phyloP scores from a whole-genome alignment of 306 rosid genomes.

The Castanea mollissima region DNA sequence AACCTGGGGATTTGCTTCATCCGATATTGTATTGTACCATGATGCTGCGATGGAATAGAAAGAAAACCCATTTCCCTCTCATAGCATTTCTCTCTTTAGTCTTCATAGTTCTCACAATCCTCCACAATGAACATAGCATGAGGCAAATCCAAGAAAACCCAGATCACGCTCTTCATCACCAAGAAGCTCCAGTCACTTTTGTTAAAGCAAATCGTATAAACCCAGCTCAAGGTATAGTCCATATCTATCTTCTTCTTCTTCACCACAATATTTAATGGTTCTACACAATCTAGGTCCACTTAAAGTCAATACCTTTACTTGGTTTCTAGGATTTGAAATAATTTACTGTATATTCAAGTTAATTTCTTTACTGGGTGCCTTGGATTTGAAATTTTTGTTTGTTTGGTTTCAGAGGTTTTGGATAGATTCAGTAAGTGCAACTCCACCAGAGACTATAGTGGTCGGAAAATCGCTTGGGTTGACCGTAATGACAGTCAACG shows the following conservation, averaged over 20 bases:
- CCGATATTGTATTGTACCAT: background rate
- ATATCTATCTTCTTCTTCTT: background rate
- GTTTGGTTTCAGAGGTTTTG: conserved; percentile 53
- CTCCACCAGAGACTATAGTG: conserved; percentile 72
- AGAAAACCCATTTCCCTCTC: conserved; percentile 62
- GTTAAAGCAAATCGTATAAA: conserved; percentile 71
- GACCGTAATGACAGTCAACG: conserved; percentile 26
- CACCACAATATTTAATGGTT: background rate
- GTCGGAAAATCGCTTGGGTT: conserved; percentile 57
- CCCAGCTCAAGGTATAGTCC: conserved; percentile 43
- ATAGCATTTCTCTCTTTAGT: conserved; percentile 47
- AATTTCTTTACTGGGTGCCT: conserved; percentile 8
- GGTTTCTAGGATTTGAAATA: background rate
- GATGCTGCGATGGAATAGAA: conserved; percentile 68
- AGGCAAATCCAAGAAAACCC: conserved; percentile 57
- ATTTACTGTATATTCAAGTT: background rate
- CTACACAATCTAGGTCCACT: background rate
- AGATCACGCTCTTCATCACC: conserved; percentile 45
- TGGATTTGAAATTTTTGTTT: conserved; percentile 23
- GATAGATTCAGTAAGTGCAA: conserved; percentile 90
- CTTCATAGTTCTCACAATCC: conserved; percentile 58
- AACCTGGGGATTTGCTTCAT: background rate
- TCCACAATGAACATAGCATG: conserved; percentile 62
- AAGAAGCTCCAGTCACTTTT: conserved; percentile 39
- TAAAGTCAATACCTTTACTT: background rate